Conservation (phyloP, 345 rosid species). For the Leavenworthia alabamica region DNA sequence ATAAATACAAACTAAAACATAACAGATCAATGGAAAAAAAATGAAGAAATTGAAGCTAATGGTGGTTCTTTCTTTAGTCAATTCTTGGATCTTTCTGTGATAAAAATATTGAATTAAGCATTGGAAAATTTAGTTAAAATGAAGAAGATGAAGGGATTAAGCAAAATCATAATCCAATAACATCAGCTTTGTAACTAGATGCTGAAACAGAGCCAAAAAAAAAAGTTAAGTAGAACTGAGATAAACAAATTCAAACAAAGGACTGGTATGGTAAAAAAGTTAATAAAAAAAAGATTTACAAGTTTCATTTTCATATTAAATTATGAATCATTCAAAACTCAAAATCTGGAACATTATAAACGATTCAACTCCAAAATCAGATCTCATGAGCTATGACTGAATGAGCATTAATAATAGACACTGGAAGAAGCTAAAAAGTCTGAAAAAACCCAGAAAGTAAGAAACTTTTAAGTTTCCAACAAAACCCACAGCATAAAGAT, state of each 20-base stretch:
- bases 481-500: constrained; percentile 15
- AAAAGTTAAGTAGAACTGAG: too few species aligned
- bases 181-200: not conserved
- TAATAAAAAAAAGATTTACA: not conserved
- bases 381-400: not conserved
- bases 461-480: constrained; percentile 20
- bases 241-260: too few species aligned
- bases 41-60: not conserved
- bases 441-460: constrained; percentile 11
- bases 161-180: not conserved
- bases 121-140: not conserved
- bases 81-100: not conserved
- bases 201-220: not conserved
- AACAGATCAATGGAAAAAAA: not conserved
- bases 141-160: not conserved
- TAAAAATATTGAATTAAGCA: not conserved
- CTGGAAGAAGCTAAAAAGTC: constrained; percentile 13
- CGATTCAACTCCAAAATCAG: constrained; percentile 23
- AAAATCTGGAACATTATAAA: not conserved
- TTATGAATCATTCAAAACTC: not conserved
- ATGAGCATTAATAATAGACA: not conserved
- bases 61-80: not conserved
- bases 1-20: not conserved
- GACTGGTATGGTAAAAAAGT: not conserved
- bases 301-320: not conserved